Evolutionary conservation across 805 yeast species (phyloP).

Genomic region (Cephaloascus fragrans): DNA sequence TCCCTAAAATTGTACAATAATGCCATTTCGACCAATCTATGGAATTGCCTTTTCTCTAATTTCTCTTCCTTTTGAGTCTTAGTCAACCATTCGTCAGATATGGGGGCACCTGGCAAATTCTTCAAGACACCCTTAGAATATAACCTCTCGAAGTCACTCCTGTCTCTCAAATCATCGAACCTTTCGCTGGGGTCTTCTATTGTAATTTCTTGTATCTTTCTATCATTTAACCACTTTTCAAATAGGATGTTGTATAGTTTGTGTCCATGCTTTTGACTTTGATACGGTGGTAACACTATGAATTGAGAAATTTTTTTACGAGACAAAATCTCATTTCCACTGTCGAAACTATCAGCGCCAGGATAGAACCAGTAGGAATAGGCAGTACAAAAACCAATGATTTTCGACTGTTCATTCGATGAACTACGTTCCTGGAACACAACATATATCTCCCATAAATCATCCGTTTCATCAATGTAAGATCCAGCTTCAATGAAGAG

Average conservation of each 20-base stretch:
- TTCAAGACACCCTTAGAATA: slow-evolving; percentile 1
- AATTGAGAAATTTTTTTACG: slow-evolving; percentile 85
- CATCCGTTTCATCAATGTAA: slow-evolving; percentile 68
- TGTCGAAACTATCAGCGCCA: slow-evolving; percentile 41
- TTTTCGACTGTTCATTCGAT: slow-evolving; percentile 21
- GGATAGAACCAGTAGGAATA: slow-evolving; percentile 77
- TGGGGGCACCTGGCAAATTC: background rate
- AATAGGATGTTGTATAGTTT: slow-evolving; percentile 49
- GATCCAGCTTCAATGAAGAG: slow-evolving; percentile 92
- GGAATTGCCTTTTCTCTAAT: slow-evolving; percentile 70
- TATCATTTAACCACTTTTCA: slow-evolving; percentile 44
- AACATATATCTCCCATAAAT: slow-evolving; percentile 71
- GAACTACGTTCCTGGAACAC: slow-evolving; percentile 21
- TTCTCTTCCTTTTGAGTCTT: slow-evolving; percentile 33
- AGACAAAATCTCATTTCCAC: slow-evolving; percentile 5
- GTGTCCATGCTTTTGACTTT: slow-evolving; percentile 64
- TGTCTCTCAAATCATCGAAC: slow-evolving; percentile 85
- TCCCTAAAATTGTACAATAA: slow-evolving; percentile 30
- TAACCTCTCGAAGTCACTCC: slow-evolving; percentile 58
- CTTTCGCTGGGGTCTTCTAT: slow-evolving; percentile 93
- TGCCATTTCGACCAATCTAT: slow-evolving; percentile 69
- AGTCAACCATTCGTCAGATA: slow-evolving; percentile 24
- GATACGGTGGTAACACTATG: slow-evolving; percentile 76
- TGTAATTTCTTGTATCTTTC: slow-evolving; percentile 55
- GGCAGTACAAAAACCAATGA: slow-evolving; percentile 76